Base-by-base conservation (phyloP, 352 stramenopile species). In the Blastocystis sp. region DNA sequence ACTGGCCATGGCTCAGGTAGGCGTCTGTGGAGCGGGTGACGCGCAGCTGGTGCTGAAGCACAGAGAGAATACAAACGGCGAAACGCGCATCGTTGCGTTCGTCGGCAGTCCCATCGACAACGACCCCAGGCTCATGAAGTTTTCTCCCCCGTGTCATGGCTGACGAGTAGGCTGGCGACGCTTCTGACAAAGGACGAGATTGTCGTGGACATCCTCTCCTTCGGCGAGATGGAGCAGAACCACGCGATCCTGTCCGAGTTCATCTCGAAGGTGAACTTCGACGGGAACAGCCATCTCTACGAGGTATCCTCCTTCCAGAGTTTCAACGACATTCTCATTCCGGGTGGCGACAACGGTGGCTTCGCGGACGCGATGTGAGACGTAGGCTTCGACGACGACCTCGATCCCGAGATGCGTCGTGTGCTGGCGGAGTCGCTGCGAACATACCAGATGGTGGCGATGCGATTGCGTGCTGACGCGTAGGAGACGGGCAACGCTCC, bases 61-160 rank as follows among this genome's bases (percentile, higher is more conserved):
- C 52, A 38, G 74, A 66, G 74, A 84, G 41, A 84, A 84, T 41
- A 84, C 74, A 43, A 84, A 84, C 23, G 74, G 74, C 23, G 41
- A 67, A 84, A 67, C 74, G 45, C 74, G 74, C 11, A 84, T 84
- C n/a, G 69, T 84, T 56, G 74, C 60, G 11, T 84, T 84, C 53
- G 74, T 84, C 19, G 74, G 74, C 21, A 84, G 74, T 52, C 74
- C 74, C n/a, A 11, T 84, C 14, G 66, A 84, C 40, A 43, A 69
- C 19, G 60, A 84, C 48, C 45, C 52, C 38, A 67, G 60, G n/a
- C 38, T 84, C 21, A 70, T 53, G 52, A 84, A 62, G 74, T 84
- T 38, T 11, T n/a, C 17, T 34, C 19, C 10, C 28, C 14, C 1
- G 0, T 34, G 21, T 28, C 5, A 53, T 48, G 23, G 1, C 17